A percentile compares a stretch with the other conserved stretches of the same genome.
These are phyloP conservation scores for Euphrasia arctica DNA, from an alignment of 305 asterid species.

Conservation along the genomic window DNA sequence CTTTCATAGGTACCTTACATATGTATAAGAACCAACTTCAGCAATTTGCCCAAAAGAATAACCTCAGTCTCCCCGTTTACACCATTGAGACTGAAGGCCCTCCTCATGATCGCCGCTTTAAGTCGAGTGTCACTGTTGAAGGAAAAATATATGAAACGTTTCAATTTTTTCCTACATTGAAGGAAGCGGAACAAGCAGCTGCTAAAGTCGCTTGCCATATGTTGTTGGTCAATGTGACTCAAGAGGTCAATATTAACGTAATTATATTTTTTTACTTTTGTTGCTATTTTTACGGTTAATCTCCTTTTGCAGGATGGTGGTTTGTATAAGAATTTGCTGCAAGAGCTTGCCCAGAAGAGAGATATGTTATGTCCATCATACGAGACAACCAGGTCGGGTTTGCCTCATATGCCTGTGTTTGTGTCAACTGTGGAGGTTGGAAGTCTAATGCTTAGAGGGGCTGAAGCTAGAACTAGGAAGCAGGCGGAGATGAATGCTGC, in stretches of 20 bases:
- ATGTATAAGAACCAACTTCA: conserved; percentile 72
- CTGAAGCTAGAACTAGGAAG: conserved; percentile 63
- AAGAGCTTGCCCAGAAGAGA: conserved; percentile 58
- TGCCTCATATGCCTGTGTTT: conserved; percentile 52
- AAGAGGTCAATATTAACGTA: conserved; percentile 48
- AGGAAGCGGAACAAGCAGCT: conserved; percentile 88
- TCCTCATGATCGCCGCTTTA: conserved; percentile 67
- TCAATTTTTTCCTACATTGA: conserved; percentile 55
- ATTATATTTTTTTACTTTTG: not conserved
- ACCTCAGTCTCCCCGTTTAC: conserved; percentile 55
- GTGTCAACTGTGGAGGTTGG: conserved; percentile 57
- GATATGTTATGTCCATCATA: conserved; percentile 54
- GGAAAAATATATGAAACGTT: conserved; percentile 47
- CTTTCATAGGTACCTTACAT: conserved; percentile 39
- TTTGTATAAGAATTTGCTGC: conserved; percentile 61
- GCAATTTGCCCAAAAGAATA: conserved; percentile 61
- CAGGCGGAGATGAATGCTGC: conserved; percentile 86
- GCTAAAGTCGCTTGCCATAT: conserved; percentile 74
- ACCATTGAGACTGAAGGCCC: conserved; percentile 66
- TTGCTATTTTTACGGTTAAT: not conserved
- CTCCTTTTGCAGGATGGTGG: conserved; percentile 46
- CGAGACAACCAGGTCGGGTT: conserved; percentile 46
- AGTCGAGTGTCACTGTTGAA: conserved; percentile 49
- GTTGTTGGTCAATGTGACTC: conserved; percentile 41
- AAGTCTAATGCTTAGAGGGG: conserved; percentile 42